Conservation (phyloP, 768 basidiomycete genomes). For the Rhodotorula toruloides region DNA sequence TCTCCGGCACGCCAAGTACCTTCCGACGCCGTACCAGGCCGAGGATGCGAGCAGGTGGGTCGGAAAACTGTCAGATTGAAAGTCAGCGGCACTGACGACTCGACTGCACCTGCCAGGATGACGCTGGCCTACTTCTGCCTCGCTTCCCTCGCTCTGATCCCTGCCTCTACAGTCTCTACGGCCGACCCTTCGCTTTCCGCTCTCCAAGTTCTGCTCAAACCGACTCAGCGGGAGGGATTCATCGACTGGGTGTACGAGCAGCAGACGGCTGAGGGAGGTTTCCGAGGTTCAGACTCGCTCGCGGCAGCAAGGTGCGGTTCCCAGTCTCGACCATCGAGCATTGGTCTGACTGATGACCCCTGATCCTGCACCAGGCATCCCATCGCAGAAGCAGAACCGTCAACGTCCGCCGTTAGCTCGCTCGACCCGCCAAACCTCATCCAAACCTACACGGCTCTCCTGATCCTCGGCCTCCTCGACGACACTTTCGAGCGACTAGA, state of each 20-base stretch:
- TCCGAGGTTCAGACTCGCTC: slow-evolving; percentile 55
- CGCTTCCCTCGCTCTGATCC: slow-evolving; percentile 71
- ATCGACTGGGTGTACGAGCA: slow-evolving; percentile 83
- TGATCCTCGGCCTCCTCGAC: slow-evolving; percentile 76
- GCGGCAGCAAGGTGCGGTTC: slow-evolving; percentile 22
- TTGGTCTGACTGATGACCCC: no score
- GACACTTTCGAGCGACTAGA: slow-evolving; percentile 74
- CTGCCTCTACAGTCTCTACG: slow-evolving; percentile 7
- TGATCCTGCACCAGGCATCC: neutral
- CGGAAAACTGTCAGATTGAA: no score
- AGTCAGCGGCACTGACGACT: no score
- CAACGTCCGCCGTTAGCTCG: neutral
- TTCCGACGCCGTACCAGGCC: slow-evolving; percentile 65
- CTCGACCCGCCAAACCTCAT: slow-evolving; percentile 74
- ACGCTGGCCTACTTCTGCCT: slow-evolving; percentile 85
- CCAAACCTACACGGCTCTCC: slow-evolving; percentile 85
- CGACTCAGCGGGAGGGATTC: slow-evolving; percentile 61
- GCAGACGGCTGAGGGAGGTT: slow-evolving; percentile 50
- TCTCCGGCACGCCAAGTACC: slow-evolving; percentile 60
- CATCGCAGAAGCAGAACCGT: no score
- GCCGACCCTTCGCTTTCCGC: slow-evolving; percentile 47
- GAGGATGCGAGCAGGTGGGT: slow-evolving; percentile 67
- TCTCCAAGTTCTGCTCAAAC: slow-evolving; percentile 50
- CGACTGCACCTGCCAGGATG: slow-evolving; percentile 54
- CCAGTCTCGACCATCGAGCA: neutral